Base-by-base conservation (phyloP, 2,329 filamentous ascomycete species). In the Ustulina deusta region DNA sequence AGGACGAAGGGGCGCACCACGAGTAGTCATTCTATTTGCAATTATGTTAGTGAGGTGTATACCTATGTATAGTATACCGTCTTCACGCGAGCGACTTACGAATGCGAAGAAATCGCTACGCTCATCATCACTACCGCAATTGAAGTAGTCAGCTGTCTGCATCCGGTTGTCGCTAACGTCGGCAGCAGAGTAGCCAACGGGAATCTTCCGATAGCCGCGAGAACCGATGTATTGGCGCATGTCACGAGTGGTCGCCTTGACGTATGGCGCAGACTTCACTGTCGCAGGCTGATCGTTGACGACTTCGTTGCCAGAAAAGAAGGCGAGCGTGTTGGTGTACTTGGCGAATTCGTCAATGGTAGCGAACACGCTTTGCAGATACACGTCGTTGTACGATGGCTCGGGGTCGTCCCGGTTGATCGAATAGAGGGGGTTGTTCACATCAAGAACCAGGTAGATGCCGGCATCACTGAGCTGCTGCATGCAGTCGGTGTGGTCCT, bases 361-460 rank as follows among this genome's bases (percentile, higher is more conserved):
- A 64, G 94, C 92, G 78, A 97, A 97, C 78, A 97, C 85, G 80
- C 90, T 87, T 80, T 89, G 93, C 32, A 97, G 87, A 80, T 97
- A 97, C 72, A 88, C 89, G 67, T 90, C 86, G 81, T 97, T 97
- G 89, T 97, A 97, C 1, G 94, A 97, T 6, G 83, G 81, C 54
- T 82, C 84, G n/a, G 93, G 93, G 9, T 89, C 79, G 66, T 83
- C 85, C 62, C 94, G 91, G 86, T 96, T 95, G 83, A 97, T 86
- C 1, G 93, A 96, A 86, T 97, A 97, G 72, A 89, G 85, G 73
- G 93, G 93, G 87, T 84, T 95, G 88, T 97, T 97, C 84, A 96
- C 92, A 76, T 97, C 94, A 59, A 97, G 85, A 42, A 97, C 93
- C 61, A 97, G 88, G 85, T 97, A 97, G 84, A 97, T 97, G 75